Evolutionary conservation across 2,329 filamentous ascomycete species (phyloP).

Genomic region (Fusarium sp.): DNA sequence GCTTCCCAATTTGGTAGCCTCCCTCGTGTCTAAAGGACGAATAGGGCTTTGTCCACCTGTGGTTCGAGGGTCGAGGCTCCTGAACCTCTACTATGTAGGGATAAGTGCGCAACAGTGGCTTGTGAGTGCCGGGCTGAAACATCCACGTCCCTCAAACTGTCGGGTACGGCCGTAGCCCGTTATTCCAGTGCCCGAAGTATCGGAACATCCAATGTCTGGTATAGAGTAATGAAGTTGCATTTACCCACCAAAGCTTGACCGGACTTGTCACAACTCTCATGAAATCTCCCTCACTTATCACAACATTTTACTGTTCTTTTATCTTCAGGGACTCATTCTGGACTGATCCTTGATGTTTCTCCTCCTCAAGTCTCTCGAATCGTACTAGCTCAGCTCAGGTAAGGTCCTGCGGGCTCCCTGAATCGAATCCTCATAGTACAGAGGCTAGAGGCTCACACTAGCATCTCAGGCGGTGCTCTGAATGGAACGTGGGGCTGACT

Average conservation of each 20-base stretch:
- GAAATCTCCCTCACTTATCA: not conserved
- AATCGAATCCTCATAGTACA: not conserved
- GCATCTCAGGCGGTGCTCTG: constrained; percentile 7
- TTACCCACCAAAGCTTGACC: constrained; percentile 17
- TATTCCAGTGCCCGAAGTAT: constrained; percentile 6
- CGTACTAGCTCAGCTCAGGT: constrained; percentile 10
- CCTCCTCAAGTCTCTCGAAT: constrained; percentile 2
- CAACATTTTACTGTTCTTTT: not conserved
- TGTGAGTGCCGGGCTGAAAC: constrained; percentile 42
- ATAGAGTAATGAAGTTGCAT: constrained; percentile 7
- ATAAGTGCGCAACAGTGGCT: constrained; percentile 21
- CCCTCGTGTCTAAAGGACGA: constrained; percentile 23
- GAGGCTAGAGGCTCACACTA: not conserved
- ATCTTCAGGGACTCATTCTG: not conserved
- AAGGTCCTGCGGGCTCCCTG: constrained; percentile 9
- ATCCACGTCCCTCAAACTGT: constrained; percentile 21
- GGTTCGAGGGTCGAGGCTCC: constrained; percentile 3
- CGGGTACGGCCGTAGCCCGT: constrained; percentile 17
- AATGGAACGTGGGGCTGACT: constrained; percentile 23
- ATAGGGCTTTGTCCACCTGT: constrained; percentile 20
- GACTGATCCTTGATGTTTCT: constrained; percentile 7
- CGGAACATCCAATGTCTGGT: constrained; percentile 21
- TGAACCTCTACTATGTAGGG: not conserved
- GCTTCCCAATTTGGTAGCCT: constrained; percentile 29
- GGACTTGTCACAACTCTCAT: constrained; percentile 1